Percentiles rank a stretch among this genome's conserved stretches.
Evolutionary conservation across 106 monocot genomes (phyloP).

Genomic region (Posidonia australis): DNA sequence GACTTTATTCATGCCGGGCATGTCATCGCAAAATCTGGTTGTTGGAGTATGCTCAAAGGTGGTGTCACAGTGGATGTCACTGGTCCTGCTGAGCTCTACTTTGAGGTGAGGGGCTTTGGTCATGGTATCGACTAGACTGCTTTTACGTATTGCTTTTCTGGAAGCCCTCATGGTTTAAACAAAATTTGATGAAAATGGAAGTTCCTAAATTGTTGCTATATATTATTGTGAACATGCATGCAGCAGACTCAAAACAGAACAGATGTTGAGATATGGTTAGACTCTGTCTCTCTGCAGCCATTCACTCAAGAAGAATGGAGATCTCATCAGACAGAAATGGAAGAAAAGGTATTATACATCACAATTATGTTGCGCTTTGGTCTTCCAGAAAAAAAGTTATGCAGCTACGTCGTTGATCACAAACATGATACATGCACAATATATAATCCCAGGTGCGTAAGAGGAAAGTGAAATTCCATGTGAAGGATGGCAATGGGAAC

Average conservation of each 20-base stretch:
- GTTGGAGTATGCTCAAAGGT: conserved; percentile 93
- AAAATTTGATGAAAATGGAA: too few species aligned
- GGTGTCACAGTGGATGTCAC: conserved; percentile 40
- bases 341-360: conserved; percentile 29
- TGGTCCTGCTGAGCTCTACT: conserved; percentile 44
- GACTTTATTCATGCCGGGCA: conserved; percentile 33
- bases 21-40: conserved; percentile 38
- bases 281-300: conserved; percentile 77
- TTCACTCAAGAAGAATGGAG: conserved; percentile 69
- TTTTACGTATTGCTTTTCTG: too few species aligned
- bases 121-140: too few species aligned
- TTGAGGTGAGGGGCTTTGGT: conserved; percentile 66
- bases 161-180: too few species aligned
- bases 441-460: conserved; percentile 27
- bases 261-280: conserved; percentile 40
- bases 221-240: not conserved
- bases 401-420: not conserved
- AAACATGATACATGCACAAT: not conserved
- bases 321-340: conserved; percentile 38
- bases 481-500: conserved; percentile 27
- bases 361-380: not conserved
- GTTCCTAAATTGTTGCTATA: not conserved
- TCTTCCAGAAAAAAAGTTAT: too few species aligned
- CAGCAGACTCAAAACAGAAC: not conserved
- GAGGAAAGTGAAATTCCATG: conserved; percentile 30